Base-by-base conservation (phyloP, 352 stramenopile genomes). In the Phytophthora citricola region DNA sequence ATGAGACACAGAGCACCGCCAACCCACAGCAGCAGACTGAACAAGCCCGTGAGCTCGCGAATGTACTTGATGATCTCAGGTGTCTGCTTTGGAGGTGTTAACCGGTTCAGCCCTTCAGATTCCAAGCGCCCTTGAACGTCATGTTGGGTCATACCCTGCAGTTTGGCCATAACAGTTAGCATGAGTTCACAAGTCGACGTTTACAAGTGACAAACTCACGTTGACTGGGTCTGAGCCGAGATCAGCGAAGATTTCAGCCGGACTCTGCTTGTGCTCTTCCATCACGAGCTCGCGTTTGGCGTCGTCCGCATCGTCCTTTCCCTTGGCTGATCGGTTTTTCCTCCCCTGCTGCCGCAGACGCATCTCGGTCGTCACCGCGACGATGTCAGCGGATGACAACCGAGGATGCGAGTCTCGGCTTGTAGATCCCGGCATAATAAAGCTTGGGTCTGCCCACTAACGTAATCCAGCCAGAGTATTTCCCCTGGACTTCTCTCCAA, bases 201-300 rank as follows among this genome's bases (percentile, higher is more conserved):
- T 22, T 36, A 32, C 22, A 22, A 8, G 1, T 57, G 0, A 32
- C 27, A 43, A 14, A 75, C 78, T 58, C 71, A 87, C 80, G n/a
- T 85, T 84, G 7, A 71, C 48, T 1, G 63, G 54, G 32, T 90
- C 78, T 1, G 83, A 89, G 15, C 73, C 75, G 9, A 93, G 67
- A 10, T 93, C 83, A 1, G 85, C 85, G 3, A 89, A 69, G 8
- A 93, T 57, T 46, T 93, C 85, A 5, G 83, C 66, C 14, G 88
- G 63, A 43, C 79, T 87, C 66, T 89, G 75, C 55, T 92, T 92
- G 68, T 93, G 83, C 67, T 93, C 85, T 46, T 87, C 72, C 85
- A 93, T 93, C n/a, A 87, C 75, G 32, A 93, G 75, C 61, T 93
- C 85, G 27, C 85, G 81, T 64, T 93, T 93, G 60, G 81, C 80